phyloP scores from a whole-genome alignment of 177 flowering plant genomes.

The Vitis hybrid region DNA sequence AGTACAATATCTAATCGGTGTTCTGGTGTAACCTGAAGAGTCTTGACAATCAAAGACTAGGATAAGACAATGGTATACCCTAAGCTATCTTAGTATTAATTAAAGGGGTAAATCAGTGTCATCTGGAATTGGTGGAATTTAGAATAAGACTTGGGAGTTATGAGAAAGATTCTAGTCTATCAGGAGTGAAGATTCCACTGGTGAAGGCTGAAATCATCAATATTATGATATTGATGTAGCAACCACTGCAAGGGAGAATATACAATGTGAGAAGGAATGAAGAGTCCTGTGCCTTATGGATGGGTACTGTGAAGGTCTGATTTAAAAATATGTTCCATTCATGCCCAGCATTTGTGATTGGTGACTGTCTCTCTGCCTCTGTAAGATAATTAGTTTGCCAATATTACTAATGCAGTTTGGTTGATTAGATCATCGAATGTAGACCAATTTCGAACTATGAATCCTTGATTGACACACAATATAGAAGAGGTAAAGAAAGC shows the following conservation, averaged over 20 bases:
- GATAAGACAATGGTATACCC: neutral
- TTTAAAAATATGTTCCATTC: neutral
- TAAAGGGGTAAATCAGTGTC: neutral
- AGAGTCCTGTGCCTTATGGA: too few species aligned
- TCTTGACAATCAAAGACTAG: too few species aligned
- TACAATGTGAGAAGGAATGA: too few species aligned
- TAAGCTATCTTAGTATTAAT: neutral
- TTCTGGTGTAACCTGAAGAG: neutral
- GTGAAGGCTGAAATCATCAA: neutral
- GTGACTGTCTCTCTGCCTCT: too few species aligned
- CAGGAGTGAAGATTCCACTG: slow-evolving; percentile 1
- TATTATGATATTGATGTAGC: neutral
- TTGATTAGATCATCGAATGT: too few species aligned
- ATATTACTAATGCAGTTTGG: too few species aligned
- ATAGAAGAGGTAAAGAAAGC: too few species aligned
- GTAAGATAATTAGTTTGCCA: too few species aligned
- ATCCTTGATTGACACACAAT: too few species aligned
- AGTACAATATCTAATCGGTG: neutral
- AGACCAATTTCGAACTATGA: too few species aligned
- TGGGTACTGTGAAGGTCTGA: neutral
- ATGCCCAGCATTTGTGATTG: too few species aligned
- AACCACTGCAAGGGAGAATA: neutral
- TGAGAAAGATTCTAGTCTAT: neutral
- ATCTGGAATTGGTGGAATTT: neutral
- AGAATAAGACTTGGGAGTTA: neutral